A percentile compares a stretch with the other conserved stretches of the same genome.
Conservation (phyloP, 1,284 basidiomycete genomes). For the Rhizoctonia solani region DNA sequence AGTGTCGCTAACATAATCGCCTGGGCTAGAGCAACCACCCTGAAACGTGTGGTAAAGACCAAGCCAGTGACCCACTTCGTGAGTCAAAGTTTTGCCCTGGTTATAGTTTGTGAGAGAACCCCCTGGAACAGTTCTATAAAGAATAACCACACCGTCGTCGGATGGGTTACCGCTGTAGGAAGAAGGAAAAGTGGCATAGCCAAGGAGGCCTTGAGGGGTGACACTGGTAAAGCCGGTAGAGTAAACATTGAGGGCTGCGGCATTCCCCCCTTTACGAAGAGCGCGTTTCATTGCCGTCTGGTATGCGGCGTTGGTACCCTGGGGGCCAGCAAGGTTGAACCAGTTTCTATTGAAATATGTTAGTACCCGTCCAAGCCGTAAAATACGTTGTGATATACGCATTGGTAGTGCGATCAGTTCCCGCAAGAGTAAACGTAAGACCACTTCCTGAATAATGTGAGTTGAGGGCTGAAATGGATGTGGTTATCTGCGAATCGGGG, state of each 20-base stretch:
- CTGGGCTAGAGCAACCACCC: constrained; percentile 42
- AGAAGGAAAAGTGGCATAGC: constrained; percentile 24
- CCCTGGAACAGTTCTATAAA: constrained; percentile 42
- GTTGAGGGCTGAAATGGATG: constrained; percentile 41
- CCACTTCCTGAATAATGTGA: constrained; percentile 40
- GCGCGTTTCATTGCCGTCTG: constrained; percentile 57
- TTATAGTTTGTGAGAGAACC: constrained; percentile 42
- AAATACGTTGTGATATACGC: neutral
- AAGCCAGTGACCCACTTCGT: constrained; percentile 43
- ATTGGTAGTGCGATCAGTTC: constrained; percentile 40
- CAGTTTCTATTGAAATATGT: neutral
- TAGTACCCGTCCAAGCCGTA: neutral
- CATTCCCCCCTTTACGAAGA: constrained; percentile 18
- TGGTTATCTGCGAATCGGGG: constrained; percentile 6
- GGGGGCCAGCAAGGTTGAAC: constrained; percentile 45
- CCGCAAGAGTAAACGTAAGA: constrained; percentile 40
- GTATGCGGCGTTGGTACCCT: constrained; percentile 43
- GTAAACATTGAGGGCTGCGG: constrained; percentile 34
- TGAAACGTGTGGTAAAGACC: constrained; percentile 45
- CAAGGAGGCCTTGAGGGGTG: neutral
- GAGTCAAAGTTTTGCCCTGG: constrained; percentile 42
- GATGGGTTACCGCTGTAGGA: constrained; percentile 34
- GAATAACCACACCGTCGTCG: constrained; percentile 41
- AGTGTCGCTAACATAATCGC: constrained; percentile 43
- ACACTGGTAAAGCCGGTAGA: constrained; percentile 7